phyloP scores from a whole-genome alignment of 495 filamentous ascomycete species.

The Pseudotulostoma volvatum region DNA sequence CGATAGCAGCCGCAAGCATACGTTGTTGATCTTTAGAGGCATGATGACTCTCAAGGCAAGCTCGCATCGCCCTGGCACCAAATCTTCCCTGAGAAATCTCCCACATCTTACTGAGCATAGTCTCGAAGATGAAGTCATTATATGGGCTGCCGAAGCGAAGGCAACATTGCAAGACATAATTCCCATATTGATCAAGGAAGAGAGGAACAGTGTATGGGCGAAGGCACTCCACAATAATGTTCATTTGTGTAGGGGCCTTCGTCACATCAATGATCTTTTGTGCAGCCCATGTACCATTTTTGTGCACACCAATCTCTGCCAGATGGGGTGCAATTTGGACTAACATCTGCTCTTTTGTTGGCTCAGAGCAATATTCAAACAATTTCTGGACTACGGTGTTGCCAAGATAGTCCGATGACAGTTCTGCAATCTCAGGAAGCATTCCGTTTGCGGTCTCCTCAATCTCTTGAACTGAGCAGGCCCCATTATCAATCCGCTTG shows the following conservation, averaged over 20 bases:
- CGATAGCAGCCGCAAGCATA: slow-evolving; percentile 86
- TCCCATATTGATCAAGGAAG: slow-evolving; percentile 95
- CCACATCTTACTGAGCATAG: slow-evolving; percentile 92
- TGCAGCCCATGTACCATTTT: slow-evolving; percentile 97
- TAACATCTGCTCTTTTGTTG: slow-evolving; percentile 82
- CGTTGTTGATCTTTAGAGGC: slow-evolving; percentile 89
- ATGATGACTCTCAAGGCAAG: slow-evolving; percentile 92
- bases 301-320: slow-evolving; percentile 93
- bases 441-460: slow-evolving; percentile 82
- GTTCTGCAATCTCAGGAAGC: slow-evolving; percentile 90
- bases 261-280: slow-evolving; percentile 98
- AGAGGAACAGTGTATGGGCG: slow-evolving; percentile 73
- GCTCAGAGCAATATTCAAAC: slow-evolving; percentile 88
- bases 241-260: slow-evolving; percentile 68
- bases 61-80: slow-evolving; percentile 88
- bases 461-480: slow-evolving; percentile 69
- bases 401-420: slow-evolving; percentile 87
- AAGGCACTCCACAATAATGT: slow-evolving; percentile 65
- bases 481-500: slow-evolving; percentile 91
- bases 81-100: slow-evolving; percentile 86
- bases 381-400: slow-evolving; percentile 99
- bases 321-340: slow-evolving; percentile 74
- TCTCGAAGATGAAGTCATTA: slow-evolving; percentile 96
- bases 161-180: slow-evolving; percentile 94
- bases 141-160: slow-evolving; percentile 74